Evolutionary conservation across 345 rosid genomes (phyloP), one percentile per base, ranked within the genome.

Genomic region (Pugionium dolabratum): DNA sequence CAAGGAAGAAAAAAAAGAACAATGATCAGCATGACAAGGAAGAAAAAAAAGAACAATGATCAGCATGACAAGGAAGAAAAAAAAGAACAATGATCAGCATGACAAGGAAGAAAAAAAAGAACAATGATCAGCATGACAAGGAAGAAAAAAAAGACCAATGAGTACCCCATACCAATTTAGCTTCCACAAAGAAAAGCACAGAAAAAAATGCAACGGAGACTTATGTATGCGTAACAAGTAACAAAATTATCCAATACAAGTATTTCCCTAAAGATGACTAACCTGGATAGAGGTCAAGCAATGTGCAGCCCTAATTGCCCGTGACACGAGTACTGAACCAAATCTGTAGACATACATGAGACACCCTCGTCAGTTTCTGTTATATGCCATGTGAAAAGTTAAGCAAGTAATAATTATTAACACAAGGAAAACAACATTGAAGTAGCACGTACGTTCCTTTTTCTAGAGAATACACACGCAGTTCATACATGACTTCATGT

Each of bases 401-500:
- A 18, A 30, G 37, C 11, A 42, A 59, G 52, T 10, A 27, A 59
- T 34, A 59, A 53, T 11, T 18, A 18, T 18, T 10, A 48, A 47
- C 34, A 63, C 28, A 5, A 46, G 35, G 37, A 55, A 31, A 49
- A 34, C 6, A 30, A 26, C 29, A 39, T 25, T 54, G 59, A 62
- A 57, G 41, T 31, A 51, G 72, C 68, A 76, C 74, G 82, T 89
- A 92, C 98, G 93, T 86, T 80, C 87, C 85, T 80, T 90, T 88
- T 80, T 90, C 98, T 28, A 93, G 85, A 63, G 97, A 93, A 80
- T 87, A 88, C 64, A 93, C 88, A 53, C 96, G 93, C 76, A 93
- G 98, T 87, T 93, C 98, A 66, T 93, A 93, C 79, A 93, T 82
- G 36, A 93, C 87, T 82, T 88, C 94, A 66, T 84, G 97, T 18